Evolutionary conservation across 2,329 filamentous ascomycete genomes (phyloP), one percentile per base, ranked within the genome.

Genomic region (Aureobasidium vineae): DNA sequence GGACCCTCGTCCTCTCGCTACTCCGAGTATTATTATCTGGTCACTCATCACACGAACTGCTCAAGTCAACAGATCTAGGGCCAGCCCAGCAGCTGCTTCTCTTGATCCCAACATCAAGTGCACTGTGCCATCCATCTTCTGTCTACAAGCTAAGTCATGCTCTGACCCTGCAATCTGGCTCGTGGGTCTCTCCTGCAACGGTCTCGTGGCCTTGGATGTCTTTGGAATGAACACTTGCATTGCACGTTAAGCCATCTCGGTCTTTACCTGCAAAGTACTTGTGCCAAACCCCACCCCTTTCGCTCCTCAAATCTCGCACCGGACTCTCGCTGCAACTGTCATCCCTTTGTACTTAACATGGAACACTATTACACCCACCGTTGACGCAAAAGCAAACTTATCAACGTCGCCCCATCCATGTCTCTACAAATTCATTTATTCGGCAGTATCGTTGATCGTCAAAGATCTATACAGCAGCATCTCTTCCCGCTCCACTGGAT

Each of bases 181-280:
- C 47, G 36, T 13, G 45, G 33, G 5, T 36, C 28, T 41, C 31
- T 40, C 19, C 21, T 63, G 16, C 45, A 63, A 63, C 59, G 59
- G 45, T 63, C 59, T 41, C 59, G 52, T 52, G 47, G 41, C 13
- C 15, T 38, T 8, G 31, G 16, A 36, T n/a, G 16, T 16, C 41
- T n/a, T 47, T 49, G 57, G 57, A 61, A 61, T 49, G 38, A 45
- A 59, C 19, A 59, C 19, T 33, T 52, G 28, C 41, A 61, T 49
- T 49, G 57, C 57, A 61, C 57, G 57, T 61, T 61, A 16, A n/a
- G 57, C 57, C 57, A 23, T 47, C 8, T 36, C 41, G 57, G 28
- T 16, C 31, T 47, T 49, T 10, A 38, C 43, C 57, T 63, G 59
- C 59, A 52, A 28, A 8, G 11, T 31, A 31, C 23, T 38, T 8